Conservation (phyloP, 441 rosid species). For the Mallotus repandus region DNA sequence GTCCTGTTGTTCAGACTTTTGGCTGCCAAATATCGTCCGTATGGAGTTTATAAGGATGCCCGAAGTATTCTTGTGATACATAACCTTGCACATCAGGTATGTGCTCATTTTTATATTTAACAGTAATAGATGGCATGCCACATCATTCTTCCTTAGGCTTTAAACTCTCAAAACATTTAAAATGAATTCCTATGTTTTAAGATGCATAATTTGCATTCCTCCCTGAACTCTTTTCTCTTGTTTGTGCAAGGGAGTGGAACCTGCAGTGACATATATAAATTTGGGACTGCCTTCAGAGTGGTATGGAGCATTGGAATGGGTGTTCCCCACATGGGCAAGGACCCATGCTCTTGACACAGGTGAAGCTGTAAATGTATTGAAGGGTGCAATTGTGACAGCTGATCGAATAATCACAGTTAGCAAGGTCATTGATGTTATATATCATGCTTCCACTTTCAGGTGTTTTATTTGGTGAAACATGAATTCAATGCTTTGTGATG, state of each 20-base stretch:
- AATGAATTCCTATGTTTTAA: neutral
- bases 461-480: constrained; percentile 10
- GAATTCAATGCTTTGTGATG: neutral
- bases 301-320: constrained; percentile 95
- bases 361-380: constrained; percentile 89
- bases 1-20: constrained; percentile 59
- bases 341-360: constrained; percentile 99
- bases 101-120: constrained; percentile 2
- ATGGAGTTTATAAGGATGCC: constrained; percentile 88
- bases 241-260: constrained; percentile 81
- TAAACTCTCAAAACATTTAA: too few relatives aligned
- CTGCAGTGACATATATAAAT: constrained; percentile 65
- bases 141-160: too few relatives aligned
- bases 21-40: constrained; percentile 82
- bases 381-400: constrained; percentile 93
- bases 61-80: constrained; percentile 78
- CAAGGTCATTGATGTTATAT: constrained; percentile 51
- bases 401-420: constrained; percentile 91
- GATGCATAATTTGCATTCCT: constrained; percentile 3
- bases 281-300: constrained; percentile 82
- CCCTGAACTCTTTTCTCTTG: constrained; percentile 5
- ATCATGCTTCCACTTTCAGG: constrained; percentile 10
- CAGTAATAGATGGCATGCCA: too few relatives aligned
- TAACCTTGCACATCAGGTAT: constrained; percentile 95
- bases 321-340: constrained; percentile 97